Evolutionary conservation across 768 basidiomycete genomes (phyloP).

Genomic region (Trametes cingulata): DNA sequence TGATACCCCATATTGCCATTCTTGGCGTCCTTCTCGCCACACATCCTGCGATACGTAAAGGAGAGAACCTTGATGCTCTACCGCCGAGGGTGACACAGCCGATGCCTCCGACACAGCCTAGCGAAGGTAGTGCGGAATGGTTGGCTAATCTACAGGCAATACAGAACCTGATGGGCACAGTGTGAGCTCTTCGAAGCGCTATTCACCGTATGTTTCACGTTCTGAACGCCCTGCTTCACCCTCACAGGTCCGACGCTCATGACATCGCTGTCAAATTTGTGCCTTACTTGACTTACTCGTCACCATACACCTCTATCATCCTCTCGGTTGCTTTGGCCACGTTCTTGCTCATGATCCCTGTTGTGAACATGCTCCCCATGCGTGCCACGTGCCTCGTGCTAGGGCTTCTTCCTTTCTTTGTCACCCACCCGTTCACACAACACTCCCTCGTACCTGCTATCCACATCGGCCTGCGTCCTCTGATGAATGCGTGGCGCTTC

Average conservation of each 20-base stretch:
- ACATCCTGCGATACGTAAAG: slow-evolving; percentile 46
- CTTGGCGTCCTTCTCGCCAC: slow-evolving; percentile 67
- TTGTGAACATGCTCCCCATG: slow-evolving; percentile 38
- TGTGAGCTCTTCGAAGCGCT: slow-evolving; percentile 47
- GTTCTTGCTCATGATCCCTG: slow-evolving; percentile 36
- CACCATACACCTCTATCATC: slow-evolving; percentile 55
- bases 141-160: slow-evolving; percentile 87
- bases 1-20: slow-evolving; percentile 65
- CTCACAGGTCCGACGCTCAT: slow-evolving; percentile 58
- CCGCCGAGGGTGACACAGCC: slow-evolving; percentile 27
- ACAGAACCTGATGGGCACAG: slow-evolving; percentile 86
- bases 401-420: slow-evolving; percentile 53
- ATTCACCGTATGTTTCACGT: background rate
- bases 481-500: slow-evolving; percentile 19
- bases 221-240: background rate
- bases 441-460: slow-evolving; percentile 35
- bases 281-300: slow-evolving; percentile 50
- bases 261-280: slow-evolving; percentile 54
- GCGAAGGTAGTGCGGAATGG: slow-evolving; percentile 77
- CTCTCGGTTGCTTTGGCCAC: slow-evolving; percentile 49
- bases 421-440: slow-evolving; percentile 50
- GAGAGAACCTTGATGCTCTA: slow-evolving; percentile 19
- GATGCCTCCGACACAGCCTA: slow-evolving; percentile 35
- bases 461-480: slow-evolving; percentile 23
- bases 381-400: slow-evolving; percentile 48